phyloP scores from a whole-genome alignment of 192 early-diverging fungal genomes.

The Gamsiella multidivaricata region DNA sequence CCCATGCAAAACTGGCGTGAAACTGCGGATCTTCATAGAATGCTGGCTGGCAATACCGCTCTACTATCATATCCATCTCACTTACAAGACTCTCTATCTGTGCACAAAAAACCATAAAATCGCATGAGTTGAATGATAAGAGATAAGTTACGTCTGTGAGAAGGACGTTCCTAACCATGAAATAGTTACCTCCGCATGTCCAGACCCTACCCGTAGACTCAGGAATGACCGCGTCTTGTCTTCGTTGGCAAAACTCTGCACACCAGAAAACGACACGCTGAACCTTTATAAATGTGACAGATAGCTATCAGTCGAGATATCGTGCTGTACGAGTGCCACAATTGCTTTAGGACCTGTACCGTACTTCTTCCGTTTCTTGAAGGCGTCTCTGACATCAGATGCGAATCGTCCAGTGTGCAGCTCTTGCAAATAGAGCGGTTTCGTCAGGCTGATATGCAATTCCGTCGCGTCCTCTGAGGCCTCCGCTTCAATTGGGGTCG shows the following conservation, averaged over 20 bases:
- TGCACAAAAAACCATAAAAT: neutral
- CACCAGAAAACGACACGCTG: conserved; percentile 30
- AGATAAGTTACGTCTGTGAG: too few relatives aligned
- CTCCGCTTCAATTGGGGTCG: conserved; percentile 9
- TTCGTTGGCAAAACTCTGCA: conserved; percentile 43
- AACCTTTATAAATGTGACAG: conserved; percentile 21
- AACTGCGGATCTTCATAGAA: conserved; percentile 41
- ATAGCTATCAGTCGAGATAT: neutral
- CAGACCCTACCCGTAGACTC: conserved; percentile 43
- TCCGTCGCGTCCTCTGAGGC: conserved; percentile 28
- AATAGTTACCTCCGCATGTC: conserved; percentile 38
- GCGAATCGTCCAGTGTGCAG: conserved; percentile 31
- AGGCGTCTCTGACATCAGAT: conserved; percentile 28
- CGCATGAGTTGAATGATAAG: too few relatives aligned
- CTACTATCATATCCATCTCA: conserved; percentile 38
- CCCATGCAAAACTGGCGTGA: conserved; percentile 52
- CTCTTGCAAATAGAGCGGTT: conserved; percentile 40
- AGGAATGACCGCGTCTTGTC: conserved; percentile 42
- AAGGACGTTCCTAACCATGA: too few relatives aligned
- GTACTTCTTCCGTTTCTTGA: conserved; percentile 29
- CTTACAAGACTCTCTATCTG: conserved; percentile 34
- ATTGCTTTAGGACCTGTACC: too few relatives aligned
- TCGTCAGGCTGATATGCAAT: conserved; percentile 43
- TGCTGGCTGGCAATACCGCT: conserved; percentile 34
- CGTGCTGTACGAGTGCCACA: too few relatives aligned